phyloP scores from a whole-genome alignment of 1,139 yeast genomes.

The Yamadazyma kanchanaburiensis region DNA sequence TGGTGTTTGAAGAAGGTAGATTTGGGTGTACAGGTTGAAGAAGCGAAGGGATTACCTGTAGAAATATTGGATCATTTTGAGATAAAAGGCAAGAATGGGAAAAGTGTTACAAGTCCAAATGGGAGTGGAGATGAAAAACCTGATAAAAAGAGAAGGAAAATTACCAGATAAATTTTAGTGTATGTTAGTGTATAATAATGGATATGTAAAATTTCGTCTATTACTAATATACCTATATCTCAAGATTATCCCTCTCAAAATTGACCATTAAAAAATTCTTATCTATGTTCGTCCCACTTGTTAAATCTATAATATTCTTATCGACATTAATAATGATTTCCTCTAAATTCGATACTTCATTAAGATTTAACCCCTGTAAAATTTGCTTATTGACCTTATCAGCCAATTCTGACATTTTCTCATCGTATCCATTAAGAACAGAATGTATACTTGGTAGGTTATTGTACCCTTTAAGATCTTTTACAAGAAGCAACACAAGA shows the following conservation, averaged over 20 bases:
- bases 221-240: slow-evolving; percentile 10
- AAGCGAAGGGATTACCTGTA: too few species aligned
- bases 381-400: slow-evolving; percentile 27
- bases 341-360: slow-evolving; percentile 30
- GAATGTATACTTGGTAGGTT: slow-evolving; percentile 21
- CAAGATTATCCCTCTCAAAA: slow-evolving; percentile 37
- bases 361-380: slow-evolving; percentile 24
- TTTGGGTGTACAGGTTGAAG: too few species aligned
- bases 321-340: slow-evolving; percentile 30
- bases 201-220: too few species aligned
- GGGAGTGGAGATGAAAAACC: not conserved
- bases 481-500: slow-evolving; percentile 27
- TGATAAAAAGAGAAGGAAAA: slow-evolving; percentile 1
- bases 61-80: too few species aligned
- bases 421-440: slow-evolving; percentile 20
- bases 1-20: slow-evolving; percentile 36
- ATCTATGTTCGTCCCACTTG: slow-evolving; percentile 25
- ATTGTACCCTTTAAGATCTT: slow-evolving; percentile 17
- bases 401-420: slow-evolving; percentile 17
- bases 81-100: too few species aligned
- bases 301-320: slow-evolving; percentile 28
- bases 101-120: too few species aligned
- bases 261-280: slow-evolving; percentile 36
- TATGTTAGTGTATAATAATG: too few species aligned
- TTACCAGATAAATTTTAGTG: not conserved